Percentiles rank a stretch among this genome's conserved stretches.
These are phyloP conservation scores for Schizosaccharomyces versatilis DNA, from an alignment of 1,139 yeast species.

Conservation along the genomic window DNA sequence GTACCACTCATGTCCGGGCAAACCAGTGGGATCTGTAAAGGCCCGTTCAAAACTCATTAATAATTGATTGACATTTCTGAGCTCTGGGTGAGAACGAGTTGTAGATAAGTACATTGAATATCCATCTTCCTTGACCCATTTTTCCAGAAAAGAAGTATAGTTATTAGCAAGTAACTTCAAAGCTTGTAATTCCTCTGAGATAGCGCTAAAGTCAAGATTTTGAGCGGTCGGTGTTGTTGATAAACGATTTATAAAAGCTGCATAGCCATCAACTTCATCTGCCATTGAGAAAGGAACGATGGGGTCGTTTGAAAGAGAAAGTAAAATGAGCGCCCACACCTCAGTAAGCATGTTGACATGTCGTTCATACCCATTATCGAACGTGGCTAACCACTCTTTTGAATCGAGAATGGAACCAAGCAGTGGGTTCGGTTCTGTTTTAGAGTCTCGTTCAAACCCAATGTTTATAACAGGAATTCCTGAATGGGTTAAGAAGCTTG, in stretches of 20 bases:
- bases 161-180: neutral
- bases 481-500: constrained; percentile 42
- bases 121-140: constrained; percentile 1
- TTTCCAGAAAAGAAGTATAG: neutral
- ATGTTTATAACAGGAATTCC: constrained; percentile 44
- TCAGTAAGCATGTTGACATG: constrained; percentile 34
- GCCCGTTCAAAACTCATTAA: constrained; percentile 38
- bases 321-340: constrained; percentile 27
- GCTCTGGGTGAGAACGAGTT: neutral
- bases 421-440: constrained; percentile 34
- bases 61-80: constrained; percentile 13
- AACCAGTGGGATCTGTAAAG: constrained; percentile 42
- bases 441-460: constrained; percentile 26
- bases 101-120: constrained; percentile 3
- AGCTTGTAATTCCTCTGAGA: neutral
- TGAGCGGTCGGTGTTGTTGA: neutral
- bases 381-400: constrained; percentile 35
- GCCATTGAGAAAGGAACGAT: constrained; percentile 24
- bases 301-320: constrained; percentile 28
- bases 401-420: constrained; percentile 28
- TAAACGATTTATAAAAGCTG: neutral
- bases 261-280: constrained; percentile 23
- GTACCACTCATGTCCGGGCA: constrained; percentile 57
- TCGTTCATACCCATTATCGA: constrained; percentile 37
- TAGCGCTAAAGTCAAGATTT: neutral